phyloP scores from a whole-genome alignment of 2,329 filamentous ascomycete species.

The Hymenotorrendiella dingleyae region DNA sequence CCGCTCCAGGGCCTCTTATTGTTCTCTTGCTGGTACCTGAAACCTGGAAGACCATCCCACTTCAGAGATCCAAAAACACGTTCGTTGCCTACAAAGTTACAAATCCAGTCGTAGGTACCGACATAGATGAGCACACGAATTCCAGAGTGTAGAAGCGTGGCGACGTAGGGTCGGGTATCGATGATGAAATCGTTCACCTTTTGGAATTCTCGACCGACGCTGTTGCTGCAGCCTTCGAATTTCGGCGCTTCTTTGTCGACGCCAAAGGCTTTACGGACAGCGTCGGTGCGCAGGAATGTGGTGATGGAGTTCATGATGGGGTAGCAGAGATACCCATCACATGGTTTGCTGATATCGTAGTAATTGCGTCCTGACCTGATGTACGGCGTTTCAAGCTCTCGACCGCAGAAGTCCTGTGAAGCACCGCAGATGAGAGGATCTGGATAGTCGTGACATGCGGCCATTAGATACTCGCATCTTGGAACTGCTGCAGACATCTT shows the following conservation, averaged over 20 bases:
- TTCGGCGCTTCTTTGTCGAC: constrained; percentile 12
- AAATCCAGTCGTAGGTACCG: constrained; percentile 23
- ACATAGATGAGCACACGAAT: constrained; percentile 22
- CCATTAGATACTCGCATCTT: constrained; percentile 17
- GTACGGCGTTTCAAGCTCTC: constrained; percentile 18
- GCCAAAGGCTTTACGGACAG: constrained; percentile 15
- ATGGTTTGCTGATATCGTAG: constrained; percentile 21
- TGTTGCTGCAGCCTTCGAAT: constrained; percentile 17
- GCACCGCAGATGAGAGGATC: constrained; percentile 15
- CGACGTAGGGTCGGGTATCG: constrained; percentile 14
- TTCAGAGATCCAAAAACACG: constrained; percentile 17
- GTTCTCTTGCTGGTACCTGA: constrained; percentile 19
- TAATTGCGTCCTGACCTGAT: constrained; percentile 13
- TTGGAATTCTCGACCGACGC: constrained; percentile 16
- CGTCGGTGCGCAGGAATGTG: constrained; percentile 15
- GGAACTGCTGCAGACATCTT: constrained; percentile 12
- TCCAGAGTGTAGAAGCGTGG: constrained; percentile 15
- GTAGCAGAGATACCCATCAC: constrained; percentile 19
- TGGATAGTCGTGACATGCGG: constrained; percentile 12
- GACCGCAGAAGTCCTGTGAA: constrained; percentile 8
- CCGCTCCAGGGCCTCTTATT: constrained; percentile 18
- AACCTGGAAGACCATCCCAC: constrained; percentile 17
- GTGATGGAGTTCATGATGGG: constrained; percentile 21
- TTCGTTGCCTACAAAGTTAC: constrained; percentile 22
- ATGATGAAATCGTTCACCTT: constrained; percentile 19